These are phyloP conservation scores for Alternaria solani DNA, from an alignment of 2,329 filamentous ascomycete species.

Conservation along the genomic window DNA sequence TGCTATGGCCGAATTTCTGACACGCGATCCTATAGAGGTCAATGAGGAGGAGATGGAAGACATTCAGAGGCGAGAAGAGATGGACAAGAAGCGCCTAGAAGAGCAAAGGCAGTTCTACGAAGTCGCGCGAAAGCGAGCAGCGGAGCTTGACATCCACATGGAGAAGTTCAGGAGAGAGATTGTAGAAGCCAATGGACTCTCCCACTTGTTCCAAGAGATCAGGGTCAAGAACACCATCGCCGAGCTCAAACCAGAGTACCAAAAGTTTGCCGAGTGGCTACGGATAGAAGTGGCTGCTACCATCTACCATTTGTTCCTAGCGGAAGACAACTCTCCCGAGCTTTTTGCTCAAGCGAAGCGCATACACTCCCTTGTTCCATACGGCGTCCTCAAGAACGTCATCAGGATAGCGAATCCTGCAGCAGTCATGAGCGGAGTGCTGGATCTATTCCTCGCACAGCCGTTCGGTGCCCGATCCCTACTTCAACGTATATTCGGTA, in stretches of 20 bases:
- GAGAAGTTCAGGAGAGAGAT: conserved; percentile 76
- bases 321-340: conserved; percentile 97
- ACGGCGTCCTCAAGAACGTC: conserved; percentile 92
- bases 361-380: conserved; percentile 94
- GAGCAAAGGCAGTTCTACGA: conserved; percentile 97
- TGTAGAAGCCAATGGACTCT: conserved; percentile 82
- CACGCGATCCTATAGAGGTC: conserved; percentile 72
- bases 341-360: conserved; percentile 92
- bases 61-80: conserved; percentile 77
- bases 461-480: conserved; percentile 90
- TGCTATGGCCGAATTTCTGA: conserved; percentile 85
- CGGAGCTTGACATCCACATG: conserved; percentile 97
- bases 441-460: conserved; percentile 95
- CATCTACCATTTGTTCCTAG: conserved; percentile 95
- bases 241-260: conserved; percentile 92
- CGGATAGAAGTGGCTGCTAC: conserved; percentile 97
- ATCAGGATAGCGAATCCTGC: conserved; percentile 96
- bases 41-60: conserved; percentile 86
- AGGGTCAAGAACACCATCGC: conserved; percentile 86
- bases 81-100: conserved; percentile 87
- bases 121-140: conserved; percentile 86
- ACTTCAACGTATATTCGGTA: conserved; percentile 91
- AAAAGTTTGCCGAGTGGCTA: conserved; percentile 98
- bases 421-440: conserved; percentile 92
- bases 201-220: conserved; percentile 92